Evolutionary conservation across 495 filamentous ascomycete species (phyloP).

Genomic region (Penicillium manginii): DNA sequence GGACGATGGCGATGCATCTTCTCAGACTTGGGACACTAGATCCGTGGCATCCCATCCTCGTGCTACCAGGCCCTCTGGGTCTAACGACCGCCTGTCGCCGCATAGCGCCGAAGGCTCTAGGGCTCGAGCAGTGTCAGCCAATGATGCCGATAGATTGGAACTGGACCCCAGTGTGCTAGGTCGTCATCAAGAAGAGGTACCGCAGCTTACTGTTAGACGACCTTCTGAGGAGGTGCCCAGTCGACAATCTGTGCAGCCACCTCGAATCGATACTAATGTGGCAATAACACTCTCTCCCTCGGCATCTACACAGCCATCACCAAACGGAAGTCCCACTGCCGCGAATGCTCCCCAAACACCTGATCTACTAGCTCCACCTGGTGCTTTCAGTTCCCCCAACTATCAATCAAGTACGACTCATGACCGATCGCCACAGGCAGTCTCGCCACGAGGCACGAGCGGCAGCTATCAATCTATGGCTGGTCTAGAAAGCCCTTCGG

Average conservation of each 20-base stretch:
- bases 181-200: conserved; percentile 22
- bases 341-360: conserved; percentile 26
- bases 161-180: conserved; percentile 41
- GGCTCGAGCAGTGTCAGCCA: conserved; percentile 67
- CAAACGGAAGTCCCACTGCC: conserved; percentile 24
- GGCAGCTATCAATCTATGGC: conserved; percentile 8
- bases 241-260: conserved; percentile 13
- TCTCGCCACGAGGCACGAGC: conserved; percentile 38
- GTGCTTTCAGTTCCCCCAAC: conserved; percentile 39
- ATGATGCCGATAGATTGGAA: conserved; percentile 55
- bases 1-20: conserved; percentile 57
- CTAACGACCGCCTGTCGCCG: conserved; percentile 36
- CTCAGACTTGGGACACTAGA: conserved; percentile 52
- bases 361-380: conserved; percentile 41
- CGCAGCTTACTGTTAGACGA: conserved; percentile 36
- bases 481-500: conserved; percentile 37
- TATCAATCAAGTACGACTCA: conserved; percentile 31
- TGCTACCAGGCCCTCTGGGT: conserved; percentile 27
- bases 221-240: conserved; percentile 32
- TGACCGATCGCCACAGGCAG: conserved; percentile 31
- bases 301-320: conserved; percentile 33
- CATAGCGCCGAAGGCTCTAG: conserved; percentile 38
- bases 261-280: conserved; percentile 26
- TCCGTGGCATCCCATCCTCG: conserved; percentile 52
- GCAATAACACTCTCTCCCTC: conserved; percentile 42